Percentiles rank a stretch among this genome's conserved stretches.
Evolutionary conservation across 345 rosid genomes (phyloP).

Genomic region (Linum usitatissimum): DNA sequence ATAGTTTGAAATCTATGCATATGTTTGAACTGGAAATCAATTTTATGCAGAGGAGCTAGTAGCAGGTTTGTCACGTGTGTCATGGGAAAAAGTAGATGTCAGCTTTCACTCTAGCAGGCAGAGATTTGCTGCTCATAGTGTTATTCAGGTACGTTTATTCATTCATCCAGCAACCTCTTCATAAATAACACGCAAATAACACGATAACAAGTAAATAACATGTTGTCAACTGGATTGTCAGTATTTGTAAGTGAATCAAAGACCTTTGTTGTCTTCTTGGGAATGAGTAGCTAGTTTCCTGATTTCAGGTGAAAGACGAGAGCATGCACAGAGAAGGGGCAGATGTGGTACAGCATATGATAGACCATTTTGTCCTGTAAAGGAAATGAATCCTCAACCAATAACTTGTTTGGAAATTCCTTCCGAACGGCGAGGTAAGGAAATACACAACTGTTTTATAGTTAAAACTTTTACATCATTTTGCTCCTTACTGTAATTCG

Average conservation of each 20-base stretch:
- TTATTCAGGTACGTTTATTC: slow-evolving; percentile 61
- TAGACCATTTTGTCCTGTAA: slow-evolving; percentile 60
- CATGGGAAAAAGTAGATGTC: slow-evolving; percentile 97
- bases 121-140: slow-evolving; percentile 88
- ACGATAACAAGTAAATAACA: no score
- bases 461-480: no score
- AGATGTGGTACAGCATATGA: slow-evolving; percentile 77
- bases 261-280: not conserved
- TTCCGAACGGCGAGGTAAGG: no score
- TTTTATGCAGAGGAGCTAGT: slow-evolving; percentile 13
- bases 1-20: no score
- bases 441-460: no score
- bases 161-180: not conserved
- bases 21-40: no score
- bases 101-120: slow-evolving; percentile 74
- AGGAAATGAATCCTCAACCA: no score
- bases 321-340: slow-evolving; percentile 69
- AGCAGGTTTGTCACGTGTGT: slow-evolving; percentile 61
- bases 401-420: no score
- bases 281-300: not conserved
- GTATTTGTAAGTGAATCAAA: no score
- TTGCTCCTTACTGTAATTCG: no score
- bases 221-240: no score
- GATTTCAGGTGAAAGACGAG: slow-evolving; percentile 66
- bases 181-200: no score